Evolutionary conservation across 225 moss, liverwort and hornwort species (phyloP), one percentile per base, ranked within the genome.

Genomic region (Neckera pumila): DNA sequence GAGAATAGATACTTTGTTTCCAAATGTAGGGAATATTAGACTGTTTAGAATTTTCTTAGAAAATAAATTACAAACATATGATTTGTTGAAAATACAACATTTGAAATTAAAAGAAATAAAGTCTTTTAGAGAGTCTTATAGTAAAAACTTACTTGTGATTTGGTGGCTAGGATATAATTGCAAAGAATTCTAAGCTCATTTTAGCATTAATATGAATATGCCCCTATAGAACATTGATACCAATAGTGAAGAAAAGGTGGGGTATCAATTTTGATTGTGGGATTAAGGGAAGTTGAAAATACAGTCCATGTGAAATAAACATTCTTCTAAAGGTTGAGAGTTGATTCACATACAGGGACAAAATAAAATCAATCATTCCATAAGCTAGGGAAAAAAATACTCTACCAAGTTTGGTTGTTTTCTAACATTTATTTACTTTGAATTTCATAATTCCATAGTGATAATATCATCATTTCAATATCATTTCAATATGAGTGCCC

Each of bases 211-310:
- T 49, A 4, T 20, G 23, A 54, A 53, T 36, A 2, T 14, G 14
- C 1, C 3, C 3, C 1, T 21, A 13, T 0, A 1, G 2, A 0
- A 14, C 3, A 21, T 33, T 51, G 1, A 34, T 76, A 36, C 5
- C 22, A 53, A 76, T 9, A 36, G 3, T 21, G 5, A 34, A 34
- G 21, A 34, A 53, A 34, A 53, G 3, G 0, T 53, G 13, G 20
- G 5, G 5, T 5, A 25, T 10, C 16, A 25, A 56, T 56, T 77
- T 56, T 17, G 16, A 56, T 78, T 26, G 16, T 16, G 0, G 6
- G 2, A 53, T 36, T 15, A 36, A 23, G 0, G 0, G 14, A 14
- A 76, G 6, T 36, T 56, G 16, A 16, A 77, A 77, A 25, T 56
- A n/a, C 25, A 56, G n/a, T 56, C 10, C 0, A 56, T n/a, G 1